phyloP scores from a whole-genome alignment of 2,329 filamentous ascomycete genomes.

The Aspergillus fischeri region DNA sequence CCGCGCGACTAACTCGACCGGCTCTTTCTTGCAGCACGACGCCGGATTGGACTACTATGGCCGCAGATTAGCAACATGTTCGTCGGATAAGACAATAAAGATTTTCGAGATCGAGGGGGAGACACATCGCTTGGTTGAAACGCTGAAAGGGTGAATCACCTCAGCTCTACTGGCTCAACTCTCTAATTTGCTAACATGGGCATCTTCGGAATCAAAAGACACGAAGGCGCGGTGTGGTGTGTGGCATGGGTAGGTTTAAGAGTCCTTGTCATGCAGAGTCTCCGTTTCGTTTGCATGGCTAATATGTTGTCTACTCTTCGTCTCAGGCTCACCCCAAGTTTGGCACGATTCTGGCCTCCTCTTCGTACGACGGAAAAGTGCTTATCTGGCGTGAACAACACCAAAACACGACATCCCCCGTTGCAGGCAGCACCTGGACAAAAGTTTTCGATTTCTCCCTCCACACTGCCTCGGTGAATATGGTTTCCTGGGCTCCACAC shows the following conservation, averaged over 20 bases:
- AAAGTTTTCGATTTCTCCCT: constrained; percentile 89
- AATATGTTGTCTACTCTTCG: constrained; percentile 2
- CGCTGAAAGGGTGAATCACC: constrained; percentile 73
- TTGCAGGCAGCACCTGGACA: constrained; percentile 62
- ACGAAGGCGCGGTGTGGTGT: constrained; percentile 97
- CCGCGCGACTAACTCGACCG: not conserved
- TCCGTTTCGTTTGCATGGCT: not conserved
- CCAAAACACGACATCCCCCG: constrained; percentile 34
- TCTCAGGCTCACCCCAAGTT: constrained; percentile 84
- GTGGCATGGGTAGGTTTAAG: constrained; percentile 69
- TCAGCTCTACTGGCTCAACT: not conserved
- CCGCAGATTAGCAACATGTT: constrained; percentile 91
- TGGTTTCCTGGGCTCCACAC: constrained; percentile 95
- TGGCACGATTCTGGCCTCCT: constrained; percentile 93
- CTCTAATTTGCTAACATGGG: constrained; percentile 8
- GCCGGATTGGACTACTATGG: constrained; percentile 98
- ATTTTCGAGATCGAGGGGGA: constrained; percentile 98
- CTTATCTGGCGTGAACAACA: constrained; percentile 93
- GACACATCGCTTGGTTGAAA: constrained; percentile 82
- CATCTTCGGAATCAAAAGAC: constrained; percentile 49
- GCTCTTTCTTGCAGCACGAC: constrained; percentile 65
- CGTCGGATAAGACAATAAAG: constrained; percentile 97
- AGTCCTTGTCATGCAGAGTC: not conserved
- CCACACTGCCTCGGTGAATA: constrained; percentile 95
- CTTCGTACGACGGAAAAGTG: constrained; percentile 95